Conservation (phyloP, 768 basidiomycete species). For the Lactarius pseudohatsudake region DNA sequence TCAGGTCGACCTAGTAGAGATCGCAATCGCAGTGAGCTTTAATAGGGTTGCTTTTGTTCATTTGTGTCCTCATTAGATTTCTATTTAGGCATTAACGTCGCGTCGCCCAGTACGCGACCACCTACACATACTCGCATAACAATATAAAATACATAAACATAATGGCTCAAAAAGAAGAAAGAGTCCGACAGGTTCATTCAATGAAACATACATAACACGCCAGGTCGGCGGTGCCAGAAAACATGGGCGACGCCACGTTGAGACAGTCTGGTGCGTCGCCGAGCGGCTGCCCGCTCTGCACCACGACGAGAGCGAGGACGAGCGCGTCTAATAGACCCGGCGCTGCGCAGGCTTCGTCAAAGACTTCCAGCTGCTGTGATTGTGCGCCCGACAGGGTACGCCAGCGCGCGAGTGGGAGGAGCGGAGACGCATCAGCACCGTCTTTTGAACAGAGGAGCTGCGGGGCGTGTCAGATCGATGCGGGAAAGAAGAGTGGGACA, state of each 20-base stretch:
- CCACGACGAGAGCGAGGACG: slow-evolving; percentile 20
- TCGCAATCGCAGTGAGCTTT: neutral
- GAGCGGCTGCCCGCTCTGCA: slow-evolving; percentile 22
- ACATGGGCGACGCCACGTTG: slow-evolving; percentile 15
- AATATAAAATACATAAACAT: neutral
- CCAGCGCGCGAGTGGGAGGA: slow-evolving; percentile 24
- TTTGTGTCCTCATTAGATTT: neutral
- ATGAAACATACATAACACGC: neutral
- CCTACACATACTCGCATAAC: slow-evolving; percentile 1
- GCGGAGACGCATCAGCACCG: neutral
- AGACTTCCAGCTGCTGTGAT: slow-evolving; percentile 19
- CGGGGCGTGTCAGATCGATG: neutral
- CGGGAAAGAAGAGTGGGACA: too few species aligned
- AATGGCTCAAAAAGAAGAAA: neutral
- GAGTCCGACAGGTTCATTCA: neutral
- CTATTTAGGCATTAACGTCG: slow-evolving; percentile 17
- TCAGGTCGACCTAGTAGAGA: neutral
- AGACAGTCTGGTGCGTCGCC: slow-evolving; percentile 16
- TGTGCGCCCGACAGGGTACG: slow-evolving; percentile 5
- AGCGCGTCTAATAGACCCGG: slow-evolving; percentile 20
- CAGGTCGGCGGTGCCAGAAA: neutral
- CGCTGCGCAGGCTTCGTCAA: slow-evolving; percentile 13
- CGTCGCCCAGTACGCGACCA: slow-evolving; percentile 12
- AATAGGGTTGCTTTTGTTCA: too few species aligned
- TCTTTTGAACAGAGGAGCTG: slow-evolving; percentile 15